These are phyloP conservation scores for Alternaria triticimaculans DNA, from an alignment of 2,329 filamentous ascomycete genomes.

Conservation along the genomic window DNA sequence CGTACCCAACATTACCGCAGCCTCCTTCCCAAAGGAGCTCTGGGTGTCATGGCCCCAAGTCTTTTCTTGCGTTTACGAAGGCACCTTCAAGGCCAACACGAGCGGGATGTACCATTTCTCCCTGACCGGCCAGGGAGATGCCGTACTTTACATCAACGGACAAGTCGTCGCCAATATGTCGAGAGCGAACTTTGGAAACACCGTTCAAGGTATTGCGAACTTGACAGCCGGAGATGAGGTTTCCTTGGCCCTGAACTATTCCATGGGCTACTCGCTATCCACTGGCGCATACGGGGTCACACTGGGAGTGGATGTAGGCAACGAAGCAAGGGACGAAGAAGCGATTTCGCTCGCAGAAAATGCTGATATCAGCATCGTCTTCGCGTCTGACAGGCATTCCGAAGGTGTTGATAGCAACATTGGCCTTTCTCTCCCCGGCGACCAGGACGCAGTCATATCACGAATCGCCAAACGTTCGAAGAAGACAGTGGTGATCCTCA, in stretches of 20 bases:
- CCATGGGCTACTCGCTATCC: neutral
- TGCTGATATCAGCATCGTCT: neutral
- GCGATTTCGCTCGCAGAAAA: neutral
- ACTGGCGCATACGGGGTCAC: neutral
- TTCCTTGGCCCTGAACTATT: constrained; percentile 1
- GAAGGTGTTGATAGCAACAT: constrained; percentile 8
- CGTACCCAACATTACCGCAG: neutral
- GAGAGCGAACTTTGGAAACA: constrained; percentile 9
- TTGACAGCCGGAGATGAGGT: constrained; percentile 5
- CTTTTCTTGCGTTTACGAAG: neutral
- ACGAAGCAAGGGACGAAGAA: neutral
- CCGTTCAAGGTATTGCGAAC: neutral
- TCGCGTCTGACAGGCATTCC: constrained; percentile 5
- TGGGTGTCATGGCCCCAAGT: neutral
- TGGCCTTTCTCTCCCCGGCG: constrained; percentile 1
- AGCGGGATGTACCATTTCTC: neutral
- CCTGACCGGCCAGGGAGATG: neutral
- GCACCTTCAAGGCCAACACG: neutral
- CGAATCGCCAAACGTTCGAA: constrained; percentile 1
- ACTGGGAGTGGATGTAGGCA: neutral
- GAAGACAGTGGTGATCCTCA: neutral
- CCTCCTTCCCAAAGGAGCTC: neutral
- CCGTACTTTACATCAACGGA: neutral
- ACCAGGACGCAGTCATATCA: constrained; percentile 1
- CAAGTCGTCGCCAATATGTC: constrained; percentile 8